Conservation (phyloP, 2,329 filamentous ascomycete species). For the Verticillium isaacii region DNA sequence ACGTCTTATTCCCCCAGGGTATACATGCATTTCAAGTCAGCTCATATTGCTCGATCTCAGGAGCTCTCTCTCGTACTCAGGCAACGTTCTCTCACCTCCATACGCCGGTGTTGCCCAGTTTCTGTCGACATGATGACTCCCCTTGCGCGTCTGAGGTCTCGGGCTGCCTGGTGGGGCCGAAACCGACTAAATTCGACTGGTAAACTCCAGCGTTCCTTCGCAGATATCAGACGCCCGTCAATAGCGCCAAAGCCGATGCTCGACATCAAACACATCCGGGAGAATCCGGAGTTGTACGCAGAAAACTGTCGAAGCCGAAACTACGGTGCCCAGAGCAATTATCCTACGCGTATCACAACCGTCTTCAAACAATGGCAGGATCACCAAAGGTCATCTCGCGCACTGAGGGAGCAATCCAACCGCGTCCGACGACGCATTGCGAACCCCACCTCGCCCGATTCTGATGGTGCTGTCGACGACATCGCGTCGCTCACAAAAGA, state of each 20-base stretch:
- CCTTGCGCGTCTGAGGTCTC: not conserved
- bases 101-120: not conserved
- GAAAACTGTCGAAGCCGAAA: constrained; percentile 83
- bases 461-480: constrained; percentile 33
- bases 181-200: not conserved
- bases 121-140: not conserved
- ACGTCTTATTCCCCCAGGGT: not conserved
- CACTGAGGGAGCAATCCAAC: constrained; percentile 63
- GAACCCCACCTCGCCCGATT: constrained; percentile 42
- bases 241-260: constrained; percentile 74
- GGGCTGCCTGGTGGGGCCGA: not conserved
- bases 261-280: constrained; percentile 85
- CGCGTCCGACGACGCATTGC: constrained; percentile 53
- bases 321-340: constrained; percentile 55
- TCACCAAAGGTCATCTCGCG: constrained; percentile 56
- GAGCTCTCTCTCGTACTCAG: not conserved
- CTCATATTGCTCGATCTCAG: not conserved
- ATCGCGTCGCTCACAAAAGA: constrained; percentile 36
- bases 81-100: not conserved
- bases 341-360: constrained; percentile 51
- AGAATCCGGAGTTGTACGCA: constrained; percentile 75
- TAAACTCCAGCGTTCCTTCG: constrained; percentile 4
- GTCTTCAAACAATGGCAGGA: constrained; percentile 54
- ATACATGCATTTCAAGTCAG: not conserved
- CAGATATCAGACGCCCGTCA: constrained; percentile 47